These are phyloP conservation scores for Microascus cirrosus DNA, from an alignment of 2,329 filamentous ascomycete genomes.

Conservation along the genomic window DNA sequence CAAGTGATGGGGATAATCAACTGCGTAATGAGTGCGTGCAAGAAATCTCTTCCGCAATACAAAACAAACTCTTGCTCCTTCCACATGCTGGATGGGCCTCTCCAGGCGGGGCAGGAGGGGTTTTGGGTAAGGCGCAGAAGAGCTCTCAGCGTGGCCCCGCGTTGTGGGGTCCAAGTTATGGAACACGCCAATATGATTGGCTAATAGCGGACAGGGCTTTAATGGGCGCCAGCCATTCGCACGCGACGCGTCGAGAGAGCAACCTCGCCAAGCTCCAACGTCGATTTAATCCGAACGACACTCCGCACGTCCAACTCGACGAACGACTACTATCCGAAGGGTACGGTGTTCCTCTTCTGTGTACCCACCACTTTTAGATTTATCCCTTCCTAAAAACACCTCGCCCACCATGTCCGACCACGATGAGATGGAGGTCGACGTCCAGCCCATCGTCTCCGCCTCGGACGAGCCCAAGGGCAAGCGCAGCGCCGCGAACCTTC, in stretches of 20 bases:
- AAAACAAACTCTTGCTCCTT: too few relatives aligned
- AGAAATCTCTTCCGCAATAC: too few relatives aligned
- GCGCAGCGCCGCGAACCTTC: slow-evolving; percentile 81
- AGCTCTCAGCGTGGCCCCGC: too few relatives aligned
- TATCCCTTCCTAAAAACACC: background rate
- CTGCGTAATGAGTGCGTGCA: too few relatives aligned
- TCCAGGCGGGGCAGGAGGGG: too few relatives aligned
- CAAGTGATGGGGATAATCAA: too few relatives aligned
- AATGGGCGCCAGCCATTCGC: background rate
- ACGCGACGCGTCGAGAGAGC: background rate
- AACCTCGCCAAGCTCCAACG: background rate
- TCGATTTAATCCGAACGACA: background rate
- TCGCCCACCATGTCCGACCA: slow-evolving; percentile 40
- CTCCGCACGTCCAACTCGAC: background rate
- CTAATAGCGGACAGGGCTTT: background rate
- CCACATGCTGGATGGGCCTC: too few relatives aligned
- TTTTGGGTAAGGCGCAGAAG: too few relatives aligned
- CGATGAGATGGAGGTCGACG: slow-evolving; percentile 52
- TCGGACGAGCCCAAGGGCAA: slow-evolving; percentile 66
- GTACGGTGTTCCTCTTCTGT: background rate
- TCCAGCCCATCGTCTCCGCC: slow-evolving; percentile 21
- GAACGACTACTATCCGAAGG: background rate
- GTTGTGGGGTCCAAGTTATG: background rate
- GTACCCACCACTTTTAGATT: background rate
- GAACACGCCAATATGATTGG: background rate